Conservation (phyloP, 257 asterid species). For the Striga asiatica region DNA sequence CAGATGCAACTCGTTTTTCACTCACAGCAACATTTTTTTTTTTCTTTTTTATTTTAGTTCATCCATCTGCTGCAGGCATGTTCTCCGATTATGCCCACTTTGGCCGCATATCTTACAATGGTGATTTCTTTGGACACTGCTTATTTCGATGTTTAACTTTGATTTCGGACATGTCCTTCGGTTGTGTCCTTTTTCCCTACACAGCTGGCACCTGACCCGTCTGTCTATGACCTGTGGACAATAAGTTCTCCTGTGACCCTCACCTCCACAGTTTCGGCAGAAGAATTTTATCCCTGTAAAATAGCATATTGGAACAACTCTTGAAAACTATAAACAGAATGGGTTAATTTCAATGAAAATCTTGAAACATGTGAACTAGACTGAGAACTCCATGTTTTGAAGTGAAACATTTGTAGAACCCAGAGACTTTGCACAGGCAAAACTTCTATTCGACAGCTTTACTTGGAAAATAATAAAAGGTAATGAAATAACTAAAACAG, state of each 20-base stretch:
- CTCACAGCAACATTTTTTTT: constrained; percentile 10
- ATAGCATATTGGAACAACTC: background rate
- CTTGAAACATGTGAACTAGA: background rate
- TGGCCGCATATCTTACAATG: constrained; percentile 58
- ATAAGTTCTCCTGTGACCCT: constrained; percentile 79
- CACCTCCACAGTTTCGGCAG: constrained; percentile 68
- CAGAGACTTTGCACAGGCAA: background rate
- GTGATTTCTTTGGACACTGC: constrained; percentile 27
- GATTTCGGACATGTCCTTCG: constrained; percentile 62
- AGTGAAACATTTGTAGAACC: background rate
- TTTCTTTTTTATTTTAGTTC: constrained; percentile 19
- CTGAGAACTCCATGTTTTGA: background rate
- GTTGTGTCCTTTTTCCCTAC: constrained; percentile 88
- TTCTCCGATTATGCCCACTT: constrained; percentile 59
- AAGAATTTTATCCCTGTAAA: constrained; percentile 52
- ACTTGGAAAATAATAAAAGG: background rate
- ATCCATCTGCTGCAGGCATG: constrained; percentile 48
- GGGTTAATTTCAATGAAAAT: background rate
- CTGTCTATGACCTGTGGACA: constrained; percentile 49
- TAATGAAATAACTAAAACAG: background rate
- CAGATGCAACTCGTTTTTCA: too few relatives aligned
- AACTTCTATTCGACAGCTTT: background rate
- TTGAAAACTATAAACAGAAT: background rate
- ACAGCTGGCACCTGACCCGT: constrained; percentile 53
- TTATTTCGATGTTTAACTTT: constrained; percentile 23